Conservation (phyloP, 495 filamentous ascomycete species). For the Neurospora sp. region DNA sequence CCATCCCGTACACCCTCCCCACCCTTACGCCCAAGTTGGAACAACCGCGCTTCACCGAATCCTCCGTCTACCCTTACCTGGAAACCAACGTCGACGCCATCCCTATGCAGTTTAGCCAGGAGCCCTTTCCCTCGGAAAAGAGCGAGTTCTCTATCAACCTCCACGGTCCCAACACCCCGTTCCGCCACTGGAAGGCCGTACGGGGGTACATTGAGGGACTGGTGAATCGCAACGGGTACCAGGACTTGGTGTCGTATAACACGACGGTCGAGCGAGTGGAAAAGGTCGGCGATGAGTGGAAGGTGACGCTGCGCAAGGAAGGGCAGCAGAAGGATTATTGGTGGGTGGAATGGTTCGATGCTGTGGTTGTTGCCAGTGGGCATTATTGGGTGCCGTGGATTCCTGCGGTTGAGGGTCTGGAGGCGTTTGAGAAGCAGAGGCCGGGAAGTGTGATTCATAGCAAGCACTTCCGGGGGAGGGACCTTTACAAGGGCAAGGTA, state of each 20-base stretch:
- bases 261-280: slow-evolving; percentile 29
- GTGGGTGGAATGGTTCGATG: slow-evolving; percentile 49
- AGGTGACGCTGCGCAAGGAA: slow-evolving; percentile 23
- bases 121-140: slow-evolving; percentile 26
- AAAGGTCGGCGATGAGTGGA: slow-evolving; percentile 28
- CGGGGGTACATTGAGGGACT: slow-evolving; percentile 24
- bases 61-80: slow-evolving; percentile 33
- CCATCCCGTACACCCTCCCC: slow-evolving; percentile 37
- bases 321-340: slow-evolving; percentile 24
- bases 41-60: slow-evolving; percentile 40
- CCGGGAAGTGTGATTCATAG: slow-evolving; percentile 54
- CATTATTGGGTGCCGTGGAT: slow-evolving; percentile 62
- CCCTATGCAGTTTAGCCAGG: slow-evolving; percentile 31
- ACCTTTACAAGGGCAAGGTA: slow-evolving; percentile 44
- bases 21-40: slow-evolving; percentile 30
- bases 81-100: slow-evolving; percentile 33
- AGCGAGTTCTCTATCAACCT: slow-evolving; percentile 17
- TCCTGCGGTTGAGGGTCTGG: slow-evolving; percentile 47
- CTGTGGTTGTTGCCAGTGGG: slow-evolving; percentile 61
- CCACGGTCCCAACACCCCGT: slow-evolving; percentile 25
- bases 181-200: slow-evolving; percentile 27
- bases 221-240: slow-evolving; percentile 22
- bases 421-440: slow-evolving; percentile 26
- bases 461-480: slow-evolving; percentile 52
- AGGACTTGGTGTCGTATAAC: slow-evolving; percentile 25